phyloP scores from a whole-genome alignment of 2,329 filamentous ascomycete species.

The Keithomyces neogunnii region DNA sequence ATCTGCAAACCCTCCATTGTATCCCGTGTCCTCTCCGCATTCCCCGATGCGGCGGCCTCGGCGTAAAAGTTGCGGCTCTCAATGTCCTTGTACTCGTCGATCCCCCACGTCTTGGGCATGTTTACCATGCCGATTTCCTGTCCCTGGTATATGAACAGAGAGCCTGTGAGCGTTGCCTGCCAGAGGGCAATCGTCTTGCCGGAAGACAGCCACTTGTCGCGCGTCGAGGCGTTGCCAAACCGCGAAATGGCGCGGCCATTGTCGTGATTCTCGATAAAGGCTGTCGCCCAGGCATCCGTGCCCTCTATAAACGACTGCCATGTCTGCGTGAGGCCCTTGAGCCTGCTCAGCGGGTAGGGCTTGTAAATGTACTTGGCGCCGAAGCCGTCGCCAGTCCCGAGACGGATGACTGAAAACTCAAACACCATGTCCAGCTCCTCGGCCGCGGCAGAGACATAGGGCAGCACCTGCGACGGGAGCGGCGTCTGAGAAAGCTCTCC shows the following conservation, averaged over 20 bases:
- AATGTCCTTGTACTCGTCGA: constrained; percentile 46
- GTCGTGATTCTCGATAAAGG: constrained; percentile 58
- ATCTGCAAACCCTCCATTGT: constrained; percentile 46
- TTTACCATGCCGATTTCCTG: constrained; percentile 56
- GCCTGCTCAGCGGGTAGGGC: constrained; percentile 32
- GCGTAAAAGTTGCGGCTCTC: constrained; percentile 44
- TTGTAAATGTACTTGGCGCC: constrained; percentile 41
- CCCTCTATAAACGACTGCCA: constrained; percentile 42
- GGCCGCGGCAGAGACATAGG: constrained; percentile 44
- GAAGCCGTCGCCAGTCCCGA: constrained; percentile 39
- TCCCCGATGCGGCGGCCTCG: constrained; percentile 32
- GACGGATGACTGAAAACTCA: constrained; percentile 47
- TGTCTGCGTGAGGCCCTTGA: constrained; percentile 34
- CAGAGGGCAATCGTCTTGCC: constrained; percentile 46
- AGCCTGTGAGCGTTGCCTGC: constrained; percentile 41
- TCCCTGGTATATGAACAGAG: constrained; percentile 50
- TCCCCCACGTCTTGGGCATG: constrained; percentile 38
- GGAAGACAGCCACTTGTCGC: constrained; percentile 32
- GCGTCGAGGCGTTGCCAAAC: constrained; percentile 33
- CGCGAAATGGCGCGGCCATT: constrained; percentile 49
- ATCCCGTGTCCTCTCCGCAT: constrained; percentile 44
- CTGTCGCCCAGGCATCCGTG: constrained; percentile 48
- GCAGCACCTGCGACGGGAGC: constrained; percentile 39
- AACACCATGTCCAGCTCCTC: constrained; percentile 55
- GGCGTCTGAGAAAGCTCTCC: constrained; percentile 54